Percentiles rank a stretch among this genome's conserved stretches.
Conservation (phyloP, 2,329 filamentous ascomycete species). For the Xylariaceae sp. region DNA sequence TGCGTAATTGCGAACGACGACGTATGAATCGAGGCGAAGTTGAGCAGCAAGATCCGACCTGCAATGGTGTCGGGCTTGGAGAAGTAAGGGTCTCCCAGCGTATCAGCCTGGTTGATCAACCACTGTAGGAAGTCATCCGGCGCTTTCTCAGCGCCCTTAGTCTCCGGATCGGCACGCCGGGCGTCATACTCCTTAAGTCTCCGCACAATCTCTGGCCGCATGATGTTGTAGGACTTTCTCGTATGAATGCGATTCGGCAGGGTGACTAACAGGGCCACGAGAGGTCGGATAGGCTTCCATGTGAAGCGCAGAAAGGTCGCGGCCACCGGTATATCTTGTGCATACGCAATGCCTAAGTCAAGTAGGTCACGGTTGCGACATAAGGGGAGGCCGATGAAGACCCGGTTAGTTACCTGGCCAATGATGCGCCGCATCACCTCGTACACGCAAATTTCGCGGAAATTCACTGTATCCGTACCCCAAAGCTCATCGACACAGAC, state of each 20-base stretch:
- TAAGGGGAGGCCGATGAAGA: constrained; percentile 36
- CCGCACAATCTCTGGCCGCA: constrained; percentile 32
- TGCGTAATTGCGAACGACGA: constrained; percentile 41
- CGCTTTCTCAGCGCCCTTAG: constrained; percentile 16
- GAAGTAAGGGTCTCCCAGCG: constrained; percentile 29
- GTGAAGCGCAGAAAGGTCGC: constrained; percentile 25
- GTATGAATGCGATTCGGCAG: constrained; percentile 33
- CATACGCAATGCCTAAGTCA: constrained; percentile 30
- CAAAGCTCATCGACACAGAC: constrained; percentile 31
- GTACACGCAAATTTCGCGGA: constrained; percentile 26
- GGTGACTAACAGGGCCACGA: constrained; percentile 30
- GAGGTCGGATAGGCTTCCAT: constrained; percentile 27
- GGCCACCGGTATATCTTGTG: constrained; percentile 28
- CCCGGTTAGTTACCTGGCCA: constrained; percentile 35
- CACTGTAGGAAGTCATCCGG: constrained; percentile 30
- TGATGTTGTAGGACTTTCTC: constrained; percentile 23
- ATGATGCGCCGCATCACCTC: constrained; percentile 32
- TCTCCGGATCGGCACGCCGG: constrained; percentile 25
- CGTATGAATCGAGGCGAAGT: constrained; percentile 44
- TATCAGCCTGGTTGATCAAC: constrained; percentile 15
- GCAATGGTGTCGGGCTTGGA: constrained; percentile 31
- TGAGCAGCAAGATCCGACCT: constrained; percentile 37
- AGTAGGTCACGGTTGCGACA: constrained; percentile 34
- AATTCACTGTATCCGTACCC: constrained; percentile 25
- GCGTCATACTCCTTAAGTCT: constrained; percentile 30